phyloP scores from a whole-genome alignment of 352 stramenopile genomes.

The Pythium folliculosum region DNA sequence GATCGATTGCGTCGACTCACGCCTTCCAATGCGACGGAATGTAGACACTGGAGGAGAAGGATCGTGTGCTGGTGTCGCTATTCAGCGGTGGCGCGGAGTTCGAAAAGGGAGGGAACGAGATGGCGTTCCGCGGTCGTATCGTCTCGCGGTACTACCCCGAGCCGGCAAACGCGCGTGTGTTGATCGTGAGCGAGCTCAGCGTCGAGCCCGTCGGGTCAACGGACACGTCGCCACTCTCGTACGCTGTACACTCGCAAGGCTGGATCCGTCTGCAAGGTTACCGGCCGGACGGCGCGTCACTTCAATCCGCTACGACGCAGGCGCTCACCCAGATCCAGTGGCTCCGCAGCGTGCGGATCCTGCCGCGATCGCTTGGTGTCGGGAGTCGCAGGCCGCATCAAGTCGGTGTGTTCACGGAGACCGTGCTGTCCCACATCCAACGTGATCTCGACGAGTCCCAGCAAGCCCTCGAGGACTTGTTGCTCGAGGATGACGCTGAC shows the following conservation, averaged over 20 bases:
- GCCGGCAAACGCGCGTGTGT: neutral
- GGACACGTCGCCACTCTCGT: neutral
- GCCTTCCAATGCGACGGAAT: too few relatives aligned
- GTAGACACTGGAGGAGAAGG: slow-evolving; percentile 12
- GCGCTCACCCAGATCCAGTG: slow-evolving; percentile 18
- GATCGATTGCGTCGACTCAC: neutral
- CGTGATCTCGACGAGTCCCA: slow-evolving; percentile 15
- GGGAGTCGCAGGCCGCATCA: neutral
- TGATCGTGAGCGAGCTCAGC: slow-evolving; percentile 14
- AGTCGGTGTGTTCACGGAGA: slow-evolving; percentile 4
- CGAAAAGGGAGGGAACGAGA: too few relatives aligned
- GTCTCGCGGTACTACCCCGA: slow-evolving; percentile 10
- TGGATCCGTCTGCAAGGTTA: slow-evolving; percentile 11
- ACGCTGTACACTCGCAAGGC: slow-evolving; percentile 17
- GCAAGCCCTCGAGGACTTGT: slow-evolving; percentile 13
- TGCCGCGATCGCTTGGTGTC: neutral
- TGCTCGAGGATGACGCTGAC: neutral
- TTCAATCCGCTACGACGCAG: slow-evolving; percentile 6
- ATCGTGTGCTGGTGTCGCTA: slow-evolving; percentile 5
- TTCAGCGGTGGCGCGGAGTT: neutral
- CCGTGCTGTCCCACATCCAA: slow-evolving; percentile 4
- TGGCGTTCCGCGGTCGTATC: slow-evolving; percentile 5
- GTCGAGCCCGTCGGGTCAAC: slow-evolving; percentile 5
- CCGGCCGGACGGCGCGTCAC: neutral
- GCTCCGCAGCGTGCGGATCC: slow-evolving; percentile 11